phyloP scores from a whole-genome alignment of 495 filamentous ascomycete species.

The Talaromyces nanjingensis region DNA sequence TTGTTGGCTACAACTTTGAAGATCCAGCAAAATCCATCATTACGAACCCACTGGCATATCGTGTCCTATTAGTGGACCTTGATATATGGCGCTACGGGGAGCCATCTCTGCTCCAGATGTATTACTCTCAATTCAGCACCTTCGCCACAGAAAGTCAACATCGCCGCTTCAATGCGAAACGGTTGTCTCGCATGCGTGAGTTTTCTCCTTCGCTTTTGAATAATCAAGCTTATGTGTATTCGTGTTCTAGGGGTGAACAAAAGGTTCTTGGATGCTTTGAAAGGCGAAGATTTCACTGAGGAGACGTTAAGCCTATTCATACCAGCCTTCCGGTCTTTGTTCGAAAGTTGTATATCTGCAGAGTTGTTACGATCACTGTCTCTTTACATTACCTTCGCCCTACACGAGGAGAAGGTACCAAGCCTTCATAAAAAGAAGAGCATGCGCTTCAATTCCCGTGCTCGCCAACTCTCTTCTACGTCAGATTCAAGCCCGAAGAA shows the following conservation, averaged over 20 bases:
- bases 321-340: conserved; percentile 64
- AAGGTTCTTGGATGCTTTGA: conserved; percentile 81
- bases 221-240: background rate
- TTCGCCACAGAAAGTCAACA: conserved; percentile 83
- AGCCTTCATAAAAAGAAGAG: conserved; percentile 47
- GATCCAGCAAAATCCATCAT: conserved; percentile 81
- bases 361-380: conserved; percentile 83
- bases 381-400: conserved; percentile 85
- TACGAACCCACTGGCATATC: conserved; percentile 89
- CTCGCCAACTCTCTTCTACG: conserved; percentile 21
- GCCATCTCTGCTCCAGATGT: conserved; percentile 66
- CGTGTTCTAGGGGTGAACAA: conserved; percentile 71
- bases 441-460: conserved; percentile 27
- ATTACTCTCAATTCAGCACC: conserved; percentile 82
- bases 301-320: conserved; percentile 69
- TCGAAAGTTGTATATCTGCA: conserved; percentile 70
- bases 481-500: conserved; percentile 16
- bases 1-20: conserved; percentile 76
- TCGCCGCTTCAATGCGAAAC: conserved; percentile 82
- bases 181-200: conserved; percentile 86
- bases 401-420: conserved; percentile 56
- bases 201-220: conserved; percentile 9
- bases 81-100: conserved; percentile 84
- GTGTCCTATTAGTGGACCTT: conserved; percentile 83
- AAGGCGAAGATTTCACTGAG: conserved; percentile 66